Percentiles rank a stretch among this genome's conserved stretches.
Conservation (phyloP, 2,329 filamentous ascomycete species). For the Fusarium xyrophilum region DNA sequence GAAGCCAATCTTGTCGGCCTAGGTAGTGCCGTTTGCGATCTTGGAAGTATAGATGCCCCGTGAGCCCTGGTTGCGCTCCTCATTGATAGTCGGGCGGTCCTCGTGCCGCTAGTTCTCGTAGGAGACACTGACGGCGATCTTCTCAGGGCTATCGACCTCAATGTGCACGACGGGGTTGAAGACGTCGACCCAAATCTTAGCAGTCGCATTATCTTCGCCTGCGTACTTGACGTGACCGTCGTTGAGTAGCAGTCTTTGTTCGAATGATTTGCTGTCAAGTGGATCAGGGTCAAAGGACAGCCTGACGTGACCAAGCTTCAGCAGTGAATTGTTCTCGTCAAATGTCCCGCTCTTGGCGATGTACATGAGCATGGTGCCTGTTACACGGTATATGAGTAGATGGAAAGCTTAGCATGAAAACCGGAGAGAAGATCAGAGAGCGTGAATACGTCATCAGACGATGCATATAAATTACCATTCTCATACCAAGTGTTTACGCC, state of each 20-base stretch:
- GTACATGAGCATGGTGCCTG: conserved; percentile 5
- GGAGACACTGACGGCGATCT: background rate
- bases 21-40: conserved; percentile 4
- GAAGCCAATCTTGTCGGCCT: conserved; percentile 4
- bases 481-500: conserved; percentile 11
- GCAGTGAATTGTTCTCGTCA: conserved; percentile 11
- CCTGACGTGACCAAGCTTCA: conserved; percentile 7
- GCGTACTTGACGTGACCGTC: background rate
- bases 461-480: too few relatives aligned
- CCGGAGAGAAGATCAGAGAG: rapidly evolving
- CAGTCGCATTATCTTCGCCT: background rate
- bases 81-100: background rate
- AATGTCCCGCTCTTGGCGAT: conserved; percentile 8
- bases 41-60: conserved; percentile 13
- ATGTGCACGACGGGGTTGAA: conserved; percentile 5
- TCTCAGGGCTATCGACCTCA: background rate
- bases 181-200: conserved; percentile 5
- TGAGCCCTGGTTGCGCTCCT: conserved; percentile 2
- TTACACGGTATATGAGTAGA: background rate
- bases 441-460: too few relatives aligned
- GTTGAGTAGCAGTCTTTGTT: background rate
- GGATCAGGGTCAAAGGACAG: conserved; percentile 6
- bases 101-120: conserved; percentile 2
- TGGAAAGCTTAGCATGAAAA: rapidly evolving
- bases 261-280: background rate